Conservation (phyloP, 306 rosid species). For the Inga oerstediana region DNA sequence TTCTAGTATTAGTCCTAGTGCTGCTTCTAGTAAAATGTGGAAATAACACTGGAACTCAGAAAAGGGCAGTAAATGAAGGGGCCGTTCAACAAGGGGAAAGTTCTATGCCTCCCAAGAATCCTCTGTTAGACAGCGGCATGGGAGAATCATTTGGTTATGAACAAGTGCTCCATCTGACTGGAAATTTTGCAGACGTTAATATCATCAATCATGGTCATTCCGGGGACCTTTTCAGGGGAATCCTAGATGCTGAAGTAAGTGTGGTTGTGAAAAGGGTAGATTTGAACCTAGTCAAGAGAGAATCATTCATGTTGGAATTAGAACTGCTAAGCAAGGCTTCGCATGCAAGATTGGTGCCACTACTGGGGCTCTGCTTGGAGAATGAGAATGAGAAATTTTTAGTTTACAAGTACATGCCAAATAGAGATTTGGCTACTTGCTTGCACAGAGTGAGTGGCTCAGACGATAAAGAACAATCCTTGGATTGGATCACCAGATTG, state of each 20-base stretch:
- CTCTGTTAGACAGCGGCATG: constrained; percentile 37
- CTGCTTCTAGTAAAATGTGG: constrained; percentile 48
- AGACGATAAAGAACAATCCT: constrained; percentile 56
- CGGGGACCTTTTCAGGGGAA: constrained; percentile 75
- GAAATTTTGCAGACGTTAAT: constrained; percentile 68
- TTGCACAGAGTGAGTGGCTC: constrained; percentile 54
- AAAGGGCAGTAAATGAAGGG: constrained; percentile 55
- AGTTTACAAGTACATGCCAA: constrained; percentile 83
- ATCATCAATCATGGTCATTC: constrained; percentile 87
- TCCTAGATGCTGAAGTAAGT: constrained; percentile 55
- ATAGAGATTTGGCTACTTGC: constrained; percentile 81
- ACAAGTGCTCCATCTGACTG: constrained; percentile 62
- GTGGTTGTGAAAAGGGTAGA: constrained; percentile 81
- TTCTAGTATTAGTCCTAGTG: constrained; percentile 56
- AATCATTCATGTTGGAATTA: constrained; percentile 62
- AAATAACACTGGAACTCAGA: constrained; percentile 40
- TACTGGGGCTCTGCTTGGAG: constrained; percentile 86
- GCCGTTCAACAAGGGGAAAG: constrained; percentile 52
- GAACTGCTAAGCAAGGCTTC: constrained; percentile 72
- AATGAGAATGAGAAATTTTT: constrained; percentile 73
- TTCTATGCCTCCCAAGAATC: constrained; percentile 57
- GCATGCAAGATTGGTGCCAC: constrained; percentile 77
- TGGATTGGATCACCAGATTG: constrained; percentile 95
- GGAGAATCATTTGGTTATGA: constrained; percentile 73
- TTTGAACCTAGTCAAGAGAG: constrained; percentile 50